phyloP scores from a whole-genome alignment of 345 rosid species.

The Crucihimalaya himalaica region DNA sequence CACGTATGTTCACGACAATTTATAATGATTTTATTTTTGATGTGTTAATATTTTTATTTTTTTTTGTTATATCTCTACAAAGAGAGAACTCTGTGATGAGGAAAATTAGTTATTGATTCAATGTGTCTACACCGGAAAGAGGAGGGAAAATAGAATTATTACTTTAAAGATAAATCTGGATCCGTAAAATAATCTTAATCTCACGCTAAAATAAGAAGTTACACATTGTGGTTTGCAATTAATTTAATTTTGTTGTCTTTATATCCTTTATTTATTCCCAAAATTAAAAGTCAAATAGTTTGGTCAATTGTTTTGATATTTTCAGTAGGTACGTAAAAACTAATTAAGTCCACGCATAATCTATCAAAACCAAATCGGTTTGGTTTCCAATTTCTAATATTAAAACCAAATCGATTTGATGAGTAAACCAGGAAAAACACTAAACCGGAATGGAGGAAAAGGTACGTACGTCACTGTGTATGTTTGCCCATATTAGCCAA shows the following conservation, averaged over 20 bases:
- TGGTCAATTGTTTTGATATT: neutral
- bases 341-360: too few relatives aligned
- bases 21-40: neutral
- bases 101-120: neutral
- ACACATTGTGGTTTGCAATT: constrained; percentile 3
- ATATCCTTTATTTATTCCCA: neutral
- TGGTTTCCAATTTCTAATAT: too few relatives aligned
- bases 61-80: neutral
- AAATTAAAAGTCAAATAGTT: constrained; percentile 9
- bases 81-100: constrained; percentile 23
- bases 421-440: constrained; percentile 8
- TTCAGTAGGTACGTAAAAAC: neutral
- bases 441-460: constrained; percentile 28
- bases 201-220: constrained; percentile 23
- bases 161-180: constrained; percentile 3
- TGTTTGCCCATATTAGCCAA: constrained; percentile 25
- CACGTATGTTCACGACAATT: constrained; percentile 17
- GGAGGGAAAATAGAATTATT: neutral
- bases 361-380: too few relatives aligned
- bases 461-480: constrained; percentile 25
- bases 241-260: neutral
- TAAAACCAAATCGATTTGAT: neutral
- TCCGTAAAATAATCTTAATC: constrained; percentile 30
- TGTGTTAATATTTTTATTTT: neutral
- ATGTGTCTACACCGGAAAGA: neutral